A percentile compares a stretch with the other conserved stretches of the same genome.
Evolutionary conservation across 371 early-diverging fungal species (phyloP).

Genomic region (Coemansia sp.): DNA sequence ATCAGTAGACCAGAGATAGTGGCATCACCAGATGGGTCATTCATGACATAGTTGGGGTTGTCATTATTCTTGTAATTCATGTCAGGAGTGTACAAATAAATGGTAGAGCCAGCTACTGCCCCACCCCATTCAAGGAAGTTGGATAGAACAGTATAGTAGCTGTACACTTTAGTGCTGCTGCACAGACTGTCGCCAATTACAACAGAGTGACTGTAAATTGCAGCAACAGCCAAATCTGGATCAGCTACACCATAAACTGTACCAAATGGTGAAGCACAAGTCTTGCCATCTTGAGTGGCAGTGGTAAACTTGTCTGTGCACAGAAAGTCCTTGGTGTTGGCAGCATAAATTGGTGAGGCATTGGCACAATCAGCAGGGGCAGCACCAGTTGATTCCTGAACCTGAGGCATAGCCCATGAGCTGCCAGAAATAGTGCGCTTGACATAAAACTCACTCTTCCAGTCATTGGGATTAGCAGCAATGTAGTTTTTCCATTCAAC

Average conservation of each 20-base stretch:
- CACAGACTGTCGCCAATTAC: conserved; percentile 33
- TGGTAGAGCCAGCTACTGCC: conserved; percentile 26
- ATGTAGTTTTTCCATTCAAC: conserved; percentile 38
- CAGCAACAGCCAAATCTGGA: conserved; percentile 34
- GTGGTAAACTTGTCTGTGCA: conserved; percentile 22
- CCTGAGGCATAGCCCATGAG: conserved; percentile 11
- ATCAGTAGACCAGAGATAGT: conserved; percentile 13
- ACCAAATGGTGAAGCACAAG: conserved; percentile 28
- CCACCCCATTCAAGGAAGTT: conserved; percentile 49
- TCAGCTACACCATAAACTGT: conserved; percentile 27
- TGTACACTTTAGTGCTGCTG: conserved; percentile 16
- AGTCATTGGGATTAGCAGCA: conserved; percentile 37
- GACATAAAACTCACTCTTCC: conserved; percentile 26
- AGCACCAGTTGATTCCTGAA: background rate
- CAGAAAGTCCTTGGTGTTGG: conserved; percentile 29
- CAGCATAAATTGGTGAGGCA: conserved; percentile 25
- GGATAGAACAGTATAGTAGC: conserved; percentile 39
- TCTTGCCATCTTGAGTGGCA: background rate
- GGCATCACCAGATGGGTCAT: conserved; percentile 4
- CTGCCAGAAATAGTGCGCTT: background rate
- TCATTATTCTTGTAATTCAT: conserved; percentile 35
- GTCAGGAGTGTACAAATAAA: conserved; percentile 35
- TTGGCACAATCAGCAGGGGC: conserved; percentile 11
- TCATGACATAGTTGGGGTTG: conserved; percentile 33
- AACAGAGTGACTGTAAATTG: conserved; percentile 44